Conservation (phyloP, 805 yeast species). For the Monosporozyma solicola region DNA sequence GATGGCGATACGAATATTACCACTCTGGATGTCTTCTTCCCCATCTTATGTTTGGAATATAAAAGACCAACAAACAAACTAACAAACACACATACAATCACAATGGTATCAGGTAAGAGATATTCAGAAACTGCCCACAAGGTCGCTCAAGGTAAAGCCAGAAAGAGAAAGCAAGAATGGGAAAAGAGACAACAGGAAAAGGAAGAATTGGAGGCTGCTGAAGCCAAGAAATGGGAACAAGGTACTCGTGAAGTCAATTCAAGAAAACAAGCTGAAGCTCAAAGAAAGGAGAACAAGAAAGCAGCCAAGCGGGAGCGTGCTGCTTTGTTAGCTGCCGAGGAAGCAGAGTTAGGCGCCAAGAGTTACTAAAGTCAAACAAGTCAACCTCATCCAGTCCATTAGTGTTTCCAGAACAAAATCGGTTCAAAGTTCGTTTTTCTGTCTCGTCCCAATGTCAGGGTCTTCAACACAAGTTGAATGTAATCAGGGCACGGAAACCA, state of each 20-base stretch:
- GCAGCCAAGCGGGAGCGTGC: slow-evolving; percentile 21
- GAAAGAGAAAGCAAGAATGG: slow-evolving; percentile 21
- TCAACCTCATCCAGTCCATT: background rate
- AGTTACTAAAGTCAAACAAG: slow-evolving; percentile 4
- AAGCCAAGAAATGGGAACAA: slow-evolving; percentile 22
- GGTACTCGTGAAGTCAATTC: slow-evolving; percentile 16
- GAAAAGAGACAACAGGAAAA: slow-evolving; percentile 15
- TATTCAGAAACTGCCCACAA: slow-evolving; percentile 24
- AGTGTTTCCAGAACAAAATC: background rate
- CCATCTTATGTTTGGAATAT: background rate
- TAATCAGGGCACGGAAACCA: background rate
- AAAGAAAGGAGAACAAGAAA: slow-evolving; percentile 14
- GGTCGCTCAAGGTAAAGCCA: slow-evolving; percentile 23
- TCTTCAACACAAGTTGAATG: background rate
- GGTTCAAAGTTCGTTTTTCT: background rate
- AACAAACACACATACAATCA: slow-evolving; percentile 1
- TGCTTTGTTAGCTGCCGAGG: slow-evolving; percentile 20
- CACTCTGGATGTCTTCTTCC: background rate
- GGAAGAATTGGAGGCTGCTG: slow-evolving; percentile 14
- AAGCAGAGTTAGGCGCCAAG: slow-evolving; percentile 14
- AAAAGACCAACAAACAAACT: background rate
- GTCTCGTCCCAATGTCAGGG: background rate
- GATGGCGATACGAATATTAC: background rate
- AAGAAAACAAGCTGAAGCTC: slow-evolving; percentile 14
- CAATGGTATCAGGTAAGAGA: slow-evolving; percentile 20